Evolutionary conservation across 177 flowering plant species (phyloP).

Genomic region (Vitis hybrid): DNA sequence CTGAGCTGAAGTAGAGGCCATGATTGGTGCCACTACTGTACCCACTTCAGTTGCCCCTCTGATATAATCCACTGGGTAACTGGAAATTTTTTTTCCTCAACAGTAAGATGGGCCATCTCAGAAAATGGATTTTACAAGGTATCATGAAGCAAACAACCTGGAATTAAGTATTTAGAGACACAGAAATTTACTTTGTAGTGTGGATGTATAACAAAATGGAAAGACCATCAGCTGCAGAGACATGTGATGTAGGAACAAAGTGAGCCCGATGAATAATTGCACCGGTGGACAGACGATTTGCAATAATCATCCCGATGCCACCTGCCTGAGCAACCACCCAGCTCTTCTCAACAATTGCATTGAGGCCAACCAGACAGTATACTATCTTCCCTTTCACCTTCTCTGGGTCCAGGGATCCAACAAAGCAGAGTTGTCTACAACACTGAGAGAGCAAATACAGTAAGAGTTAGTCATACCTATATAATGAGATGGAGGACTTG

Average conservation of each 20-base stretch:
- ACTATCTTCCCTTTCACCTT: constrained; percentile 45
- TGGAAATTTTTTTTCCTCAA: too few species aligned
- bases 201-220: too few species aligned
- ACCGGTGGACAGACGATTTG: background rate
- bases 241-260: constrained; percentile 31
- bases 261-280: constrained; percentile 26
- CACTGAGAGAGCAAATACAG: too few species aligned
- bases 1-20: constrained; percentile 10
- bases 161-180: too few species aligned
- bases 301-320: constrained; percentile 39
- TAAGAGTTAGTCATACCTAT: too few species aligned
- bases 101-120: too few species aligned
- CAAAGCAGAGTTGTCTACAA: constrained; percentile 19
- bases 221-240: background rate
- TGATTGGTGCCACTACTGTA: background rate
- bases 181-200: too few species aligned
- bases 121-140: too few species aligned
- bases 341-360: constrained; percentile 22
- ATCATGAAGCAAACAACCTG: too few species aligned
- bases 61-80: too few species aligned
- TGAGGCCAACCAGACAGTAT: constrained; percentile 29
- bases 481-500: too few species aligned
- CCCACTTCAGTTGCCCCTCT: too few species aligned
- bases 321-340: constrained; percentile 27
- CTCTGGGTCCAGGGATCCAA: constrained; percentile 24